Evolutionary conservation across 1,139 yeast genomes (phyloP), one percentile per base, ranked within the genome.

Genomic region (Blastobotrys malaysiensis): DNA sequence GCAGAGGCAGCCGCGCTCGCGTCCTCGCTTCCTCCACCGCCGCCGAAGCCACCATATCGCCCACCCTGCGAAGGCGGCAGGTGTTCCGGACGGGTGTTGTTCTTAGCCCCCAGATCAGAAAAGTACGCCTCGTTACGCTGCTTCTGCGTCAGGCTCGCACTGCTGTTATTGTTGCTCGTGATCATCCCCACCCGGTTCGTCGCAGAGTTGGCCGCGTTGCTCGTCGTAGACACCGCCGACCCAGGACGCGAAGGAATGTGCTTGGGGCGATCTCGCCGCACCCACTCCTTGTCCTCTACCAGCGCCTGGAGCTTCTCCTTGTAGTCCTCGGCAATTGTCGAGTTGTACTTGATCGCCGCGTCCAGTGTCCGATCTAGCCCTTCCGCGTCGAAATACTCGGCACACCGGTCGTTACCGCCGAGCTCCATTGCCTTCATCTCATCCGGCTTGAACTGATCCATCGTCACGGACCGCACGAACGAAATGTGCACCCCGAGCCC

Each of bases 401-500:
- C 80, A 62, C 95, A 86, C 45, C 82, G 80, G 59, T 83, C 88
- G 68, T 93, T 93, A 22, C 99, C 99, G 57, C 99, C 99, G 58
- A 83, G 77, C 65, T 93, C 97, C 99, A 95, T 91, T 62, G 95
- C 77, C 59, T 83, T 76, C 56, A 90, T 79, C 70, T 93, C 98
- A 54, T 89, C 96, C 14, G 90, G 86, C 70, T 90, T 90, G 77
- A 95, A 95, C 73, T 90, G 97, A 70, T 93, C 99, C 95, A 95
- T 91, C 31, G 97, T 89, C 62, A 93, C 90, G 27, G 96, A 88
- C 68, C 99, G 81, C 51, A 93, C 99, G 74, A 95, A 95, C 48
- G 98, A 90, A 57, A 93, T 84, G 71, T 95, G 99, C 50, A 93
- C 99, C 44, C 99, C 99, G 54, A 93, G 77, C 31, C 97, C 96